These are phyloP conservation scores for Trametes cingulata DNA, from an alignment of 768 basidiomycete species.

Conservation along the genomic window DNA sequence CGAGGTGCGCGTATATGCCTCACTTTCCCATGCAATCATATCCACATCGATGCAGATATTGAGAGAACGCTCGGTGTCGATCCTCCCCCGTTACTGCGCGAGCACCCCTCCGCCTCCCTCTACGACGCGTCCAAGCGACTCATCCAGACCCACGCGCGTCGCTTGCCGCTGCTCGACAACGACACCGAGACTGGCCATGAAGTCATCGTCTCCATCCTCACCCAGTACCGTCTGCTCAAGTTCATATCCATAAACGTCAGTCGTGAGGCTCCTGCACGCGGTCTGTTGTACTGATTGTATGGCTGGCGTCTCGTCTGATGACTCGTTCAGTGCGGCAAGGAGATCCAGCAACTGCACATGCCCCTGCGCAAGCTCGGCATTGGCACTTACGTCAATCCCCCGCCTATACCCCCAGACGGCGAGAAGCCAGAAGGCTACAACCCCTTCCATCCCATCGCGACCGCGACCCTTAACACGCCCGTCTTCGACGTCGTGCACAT, in stretches of 20 bases:
- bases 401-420: slow-evolving; percentile 43
- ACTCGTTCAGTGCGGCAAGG: slow-evolving; percentile 69
- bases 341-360: slow-evolving; percentile 78
- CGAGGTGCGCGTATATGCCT: slow-evolving; percentile 59
- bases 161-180: slow-evolving; percentile 89
- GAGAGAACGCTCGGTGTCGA: slow-evolving; percentile 91
- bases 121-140: slow-evolving; percentile 89
- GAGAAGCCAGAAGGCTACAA: slow-evolving; percentile 56
- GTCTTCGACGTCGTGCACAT: slow-evolving; percentile 99
- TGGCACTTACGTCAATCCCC: slow-evolving; percentile 76
- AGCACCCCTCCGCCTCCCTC: slow-evolving; percentile 85
- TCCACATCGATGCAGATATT: slow-evolving; percentile 62
- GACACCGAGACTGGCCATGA: slow-evolving; percentile 95
- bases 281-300: slow-evolving; percentile 1
- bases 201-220: slow-evolving; percentile 92
- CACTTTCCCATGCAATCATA: slow-evolving; percentile 5
- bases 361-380: slow-evolving; percentile 86
- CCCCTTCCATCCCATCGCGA: slow-evolving; percentile 88
- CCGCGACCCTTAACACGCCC: slow-evolving; percentile 85
- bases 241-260: slow-evolving; percentile 96
- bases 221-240: slow-evolving; percentile 97
- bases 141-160: slow-evolving; percentile 93
- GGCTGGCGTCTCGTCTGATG: neutral
- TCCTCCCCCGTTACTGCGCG: slow-evolving; percentile 85
- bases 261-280: slow-evolving; percentile 6